Evolutionary conservation across 306 rosid species (phyloP), one percentile per base, ranked within the genome.

Genomic region (Cucurbita pepo): DNA sequence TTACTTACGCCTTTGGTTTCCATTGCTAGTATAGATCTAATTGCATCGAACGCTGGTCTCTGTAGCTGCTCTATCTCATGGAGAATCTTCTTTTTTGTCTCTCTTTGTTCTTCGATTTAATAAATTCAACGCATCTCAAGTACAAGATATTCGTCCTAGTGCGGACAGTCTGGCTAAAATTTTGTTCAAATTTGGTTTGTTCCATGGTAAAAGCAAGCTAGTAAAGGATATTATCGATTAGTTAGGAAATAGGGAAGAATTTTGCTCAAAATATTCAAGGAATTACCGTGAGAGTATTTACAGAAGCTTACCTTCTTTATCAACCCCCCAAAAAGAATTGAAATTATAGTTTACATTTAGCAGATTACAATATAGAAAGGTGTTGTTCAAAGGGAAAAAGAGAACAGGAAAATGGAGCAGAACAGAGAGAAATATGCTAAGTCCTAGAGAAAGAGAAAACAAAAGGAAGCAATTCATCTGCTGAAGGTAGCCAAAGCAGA

Each of bases 291-390:
- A 45, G 44, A 50, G 16, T 25, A 53, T 50, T 69, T 37, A 51
- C 16, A 34, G 25, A 69, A 51, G 21, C 16, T 51, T 5, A 69
- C 59, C 74, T 22, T 67, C 48, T 38, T 69, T 69, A 48, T 69
- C 36, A 47, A 50, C 44, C 74, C 74, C 58, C 22, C 52, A 30
- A 50, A 50, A 50, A 69, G 74, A 69, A 69, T 69, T 37, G 47
- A 50, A 69, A 48, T 22, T 48, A 65, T 65, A 67, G 74, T 14
- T 69, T 69, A 69, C 74, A 69, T 69, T 50, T 69, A 30, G 59
- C 58, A 50, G 59, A 69, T 51, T 51, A 69, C 74, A 51, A 15
- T 34, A 50, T 34, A 25, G 59, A 50, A 69, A 69, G 56, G 51
- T 69, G 37, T 51, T 69, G 57, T 48, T 69, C 9, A 14, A 69